Percentiles rank a stretch among this genome's conserved stretches.
phyloP scores from a whole-genome alignment of 2,329 filamentous ascomycete species.

The Fusarium sp. region DNA sequence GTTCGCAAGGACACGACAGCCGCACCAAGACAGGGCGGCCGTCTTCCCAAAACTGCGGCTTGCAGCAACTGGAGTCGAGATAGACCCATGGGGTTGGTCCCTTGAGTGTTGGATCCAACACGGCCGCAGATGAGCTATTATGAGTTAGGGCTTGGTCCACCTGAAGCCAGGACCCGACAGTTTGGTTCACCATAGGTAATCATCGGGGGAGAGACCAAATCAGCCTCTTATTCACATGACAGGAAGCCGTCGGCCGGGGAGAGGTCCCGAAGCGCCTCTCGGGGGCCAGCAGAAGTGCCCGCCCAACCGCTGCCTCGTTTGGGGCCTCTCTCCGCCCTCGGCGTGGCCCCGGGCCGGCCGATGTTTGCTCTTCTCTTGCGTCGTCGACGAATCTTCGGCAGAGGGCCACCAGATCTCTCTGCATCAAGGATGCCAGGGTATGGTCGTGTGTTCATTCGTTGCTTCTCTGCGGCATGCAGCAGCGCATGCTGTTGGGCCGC shows the following conservation, averaged over 20 bases:
- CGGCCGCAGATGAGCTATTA: slow-evolving; percentile 10
- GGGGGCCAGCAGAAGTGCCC: neutral
- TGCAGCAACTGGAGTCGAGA: slow-evolving; percentile 18
- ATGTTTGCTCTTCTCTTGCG: slow-evolving; percentile 8
- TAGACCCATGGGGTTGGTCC: neutral
- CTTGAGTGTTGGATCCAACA: slow-evolving; percentile 20
- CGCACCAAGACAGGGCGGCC: slow-evolving; percentile 10
- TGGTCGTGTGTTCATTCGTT: neutral
- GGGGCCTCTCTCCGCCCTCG: neutral
- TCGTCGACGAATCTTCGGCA: slow-evolving; percentile 1
- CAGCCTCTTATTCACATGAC: slow-evolving; percentile 45
- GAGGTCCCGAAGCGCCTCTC: slow-evolving; percentile 25
- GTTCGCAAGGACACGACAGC: slow-evolving; percentile 12
- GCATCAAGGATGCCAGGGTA: neutral
- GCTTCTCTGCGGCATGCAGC: neutral
- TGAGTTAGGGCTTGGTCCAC: slow-evolving; percentile 11
- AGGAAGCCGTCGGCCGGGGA: slow-evolving; percentile 36
- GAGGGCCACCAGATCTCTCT: slow-evolving; percentile 13
- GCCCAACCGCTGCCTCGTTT: slow-evolving; percentile 1
- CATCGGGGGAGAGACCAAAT: slow-evolving; percentile 31
- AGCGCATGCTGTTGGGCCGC: slow-evolving; percentile 13
- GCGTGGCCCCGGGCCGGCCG: neutral
- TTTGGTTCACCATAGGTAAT: slow-evolving; percentile 42
- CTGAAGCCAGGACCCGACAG: slow-evolving; percentile 39
- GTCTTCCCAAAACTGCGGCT: slow-evolving; percentile 21